Base-by-base conservation (phyloP, 345 rosid genomes). In the Gynandropsis gynandra region DNA sequence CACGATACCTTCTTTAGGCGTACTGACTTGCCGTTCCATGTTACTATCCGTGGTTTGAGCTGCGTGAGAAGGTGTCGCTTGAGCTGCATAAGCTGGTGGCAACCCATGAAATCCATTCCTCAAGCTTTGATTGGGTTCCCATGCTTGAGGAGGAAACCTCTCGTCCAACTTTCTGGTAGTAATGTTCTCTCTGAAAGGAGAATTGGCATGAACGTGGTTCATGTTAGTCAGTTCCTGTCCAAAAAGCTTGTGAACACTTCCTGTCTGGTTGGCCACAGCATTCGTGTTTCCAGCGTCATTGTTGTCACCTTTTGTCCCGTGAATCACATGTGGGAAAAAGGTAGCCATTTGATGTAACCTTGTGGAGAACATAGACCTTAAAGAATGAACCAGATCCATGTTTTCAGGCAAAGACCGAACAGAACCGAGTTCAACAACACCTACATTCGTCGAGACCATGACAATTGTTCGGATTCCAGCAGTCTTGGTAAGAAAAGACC, bases 401-500 rank as follows among this genome's bases (percentile, higher is more conserved):
- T 76, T 79, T 52, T 87, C 98, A 11, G 82, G 76, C 12, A 87
- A 62, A 43, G 79, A 75, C 72, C 86, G 76, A 59, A 92, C 94
- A 0, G 98, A 92, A 38, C 98, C 98, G 64, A 92, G 70, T 71
- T 92, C 98, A 42, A 92, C 81, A 62, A 92, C 96, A 52, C 98
- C 98, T 32, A 65, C 62, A 64, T 87, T 95, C 17, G 93, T 82
- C n/a, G 93, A 72, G 54, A 87, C 81, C 82, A 87, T 66, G 35
- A 92, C 84, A 45, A 92, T 68, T 0, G 96, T 87, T 64, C 68
- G 84, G 55, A 92, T 79, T 16, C 97, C 93, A 0, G 98, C 95
- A 31, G 87, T 75, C 58, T 69, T 87, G 0, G 81, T 75, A 45
- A 92, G 87, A 64, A 75, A 82, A 9, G 98, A 87, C 73, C 98